Evolutionary conservation across 2,329 filamentous ascomycete genomes (phyloP).

Genomic region (Rhexocercosporidium sp.): DNA sequence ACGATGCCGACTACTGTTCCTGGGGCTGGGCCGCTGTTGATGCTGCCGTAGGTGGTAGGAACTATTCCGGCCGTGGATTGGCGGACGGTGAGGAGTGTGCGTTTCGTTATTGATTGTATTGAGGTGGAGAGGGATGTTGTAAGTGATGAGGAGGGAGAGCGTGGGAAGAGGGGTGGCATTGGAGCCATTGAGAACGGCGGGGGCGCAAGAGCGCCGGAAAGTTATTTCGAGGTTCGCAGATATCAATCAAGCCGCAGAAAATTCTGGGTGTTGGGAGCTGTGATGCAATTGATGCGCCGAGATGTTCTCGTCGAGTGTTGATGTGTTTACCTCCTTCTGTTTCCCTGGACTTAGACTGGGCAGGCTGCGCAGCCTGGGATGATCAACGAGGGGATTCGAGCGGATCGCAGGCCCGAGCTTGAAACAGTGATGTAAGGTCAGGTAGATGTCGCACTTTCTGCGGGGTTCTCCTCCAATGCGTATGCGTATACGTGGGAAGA

Average conservation of each 20-base stretch:
- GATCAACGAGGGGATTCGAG: slow-evolving; percentile 8
- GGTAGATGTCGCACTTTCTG: background rate
- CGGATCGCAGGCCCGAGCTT: slow-evolving; percentile 14
- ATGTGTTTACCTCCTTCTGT: background rate
- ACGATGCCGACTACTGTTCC: slow-evolving; percentile 66
- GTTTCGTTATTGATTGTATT: slow-evolving; percentile 16
- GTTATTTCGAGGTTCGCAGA: background rate
- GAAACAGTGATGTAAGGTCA: slow-evolving; percentile 12
- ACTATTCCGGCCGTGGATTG: slow-evolving; percentile 49
- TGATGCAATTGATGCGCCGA: slow-evolving; percentile 4
- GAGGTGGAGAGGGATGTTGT: slow-evolving; percentile 13
- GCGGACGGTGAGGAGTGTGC: slow-evolving; percentile 9
- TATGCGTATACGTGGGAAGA: background rate
- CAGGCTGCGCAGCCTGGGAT: background rate
- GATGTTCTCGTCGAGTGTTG: background rate
- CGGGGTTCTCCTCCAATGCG: background rate
- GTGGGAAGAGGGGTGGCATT: slow-evolving; percentile 15
- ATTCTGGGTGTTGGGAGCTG: too few species aligned
- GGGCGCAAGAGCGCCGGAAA: background rate
- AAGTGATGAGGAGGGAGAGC: slow-evolving; percentile 3
- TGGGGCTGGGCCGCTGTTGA: slow-evolving; percentile 56
- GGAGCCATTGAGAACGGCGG: slow-evolving; percentile 31
- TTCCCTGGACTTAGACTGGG: background rate
- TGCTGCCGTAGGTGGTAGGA: slow-evolving; percentile 63
- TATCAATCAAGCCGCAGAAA: background rate